These are phyloP conservation scores for Pleurotus eryngii DNA, from an alignment of 768 basidiomycete genomes.

Conservation along the genomic window DNA sequence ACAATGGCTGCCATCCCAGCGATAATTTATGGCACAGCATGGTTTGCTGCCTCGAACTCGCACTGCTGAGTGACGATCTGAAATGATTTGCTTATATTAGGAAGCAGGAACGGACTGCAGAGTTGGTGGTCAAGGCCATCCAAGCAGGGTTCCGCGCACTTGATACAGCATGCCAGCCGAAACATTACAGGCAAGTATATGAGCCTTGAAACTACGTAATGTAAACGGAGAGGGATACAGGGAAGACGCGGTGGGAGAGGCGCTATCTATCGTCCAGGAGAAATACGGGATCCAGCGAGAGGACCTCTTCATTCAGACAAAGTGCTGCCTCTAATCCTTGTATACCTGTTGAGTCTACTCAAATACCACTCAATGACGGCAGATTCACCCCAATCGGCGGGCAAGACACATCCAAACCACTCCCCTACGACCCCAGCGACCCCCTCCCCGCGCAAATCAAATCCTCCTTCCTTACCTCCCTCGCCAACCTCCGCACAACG, in stretches of 20 bases:
- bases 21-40: slow-evolving; percentile 63
- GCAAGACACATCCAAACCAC: slow-evolving; percentile 64
- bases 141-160: slow-evolving; percentile 76
- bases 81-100: slow-evolving; percentile 27
- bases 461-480: slow-evolving; percentile 59
- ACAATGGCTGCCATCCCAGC: slow-evolving; percentile 6
- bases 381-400: slow-evolving; percentile 76
- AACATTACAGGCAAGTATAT: slow-evolving; percentile 59
- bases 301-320: slow-evolving; percentile 77
- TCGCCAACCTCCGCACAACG: slow-evolving; percentile 64
- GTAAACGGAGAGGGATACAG: slow-evolving; percentile 28
- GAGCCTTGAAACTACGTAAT: background rate
- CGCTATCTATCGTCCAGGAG: slow-evolving; percentile 51
- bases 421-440: slow-evolving; percentile 66
- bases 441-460: slow-evolving; percentile 57
- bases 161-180: slow-evolving; percentile 78
- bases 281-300: slow-evolving; percentile 63
- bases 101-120: slow-evolving; percentile 73
- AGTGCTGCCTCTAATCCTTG: too few relatives aligned
- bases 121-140: slow-evolving; percentile 69
- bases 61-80: background rate
- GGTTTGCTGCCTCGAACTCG: slow-evolving; percentile 29
- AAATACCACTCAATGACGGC: too few relatives aligned
- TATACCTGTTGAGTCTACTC: too few relatives aligned
- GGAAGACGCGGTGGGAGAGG: slow-evolving; percentile 80